Evolutionary conservation across 371 early-diverging fungal species (phyloP).

Genomic region (Lichtheimia hyalospora): DNA sequence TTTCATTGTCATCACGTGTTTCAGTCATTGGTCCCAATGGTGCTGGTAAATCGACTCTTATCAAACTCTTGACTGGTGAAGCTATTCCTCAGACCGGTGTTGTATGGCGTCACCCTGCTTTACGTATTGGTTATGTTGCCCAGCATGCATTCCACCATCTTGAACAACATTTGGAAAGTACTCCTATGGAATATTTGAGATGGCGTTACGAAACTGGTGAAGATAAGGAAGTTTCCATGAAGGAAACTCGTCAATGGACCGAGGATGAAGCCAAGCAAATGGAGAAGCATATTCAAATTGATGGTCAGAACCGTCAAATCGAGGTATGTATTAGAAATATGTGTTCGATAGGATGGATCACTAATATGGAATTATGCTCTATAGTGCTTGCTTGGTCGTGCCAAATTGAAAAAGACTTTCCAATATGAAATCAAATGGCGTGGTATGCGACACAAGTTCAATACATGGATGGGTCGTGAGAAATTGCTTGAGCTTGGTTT

Average conservation of each 20-base stretch:
- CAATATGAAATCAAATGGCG: conserved; percentile 85
- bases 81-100: conserved; percentile 61
- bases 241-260: conserved; percentile 69
- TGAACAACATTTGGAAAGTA: conserved; percentile 78
- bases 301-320: conserved; percentile 58
- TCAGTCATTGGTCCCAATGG: conserved; percentile 82
- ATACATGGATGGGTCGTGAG: conserved; percentile 75
- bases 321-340: conserved; percentile 33
- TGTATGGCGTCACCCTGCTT: conserved; percentile 73
- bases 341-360: background rate
- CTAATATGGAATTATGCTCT: background rate
- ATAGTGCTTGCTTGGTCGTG: conserved; percentile 64
- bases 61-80: conserved; percentile 81
- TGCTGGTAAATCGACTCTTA: conserved; percentile 87
- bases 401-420: conserved; percentile 80
- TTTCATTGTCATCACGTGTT: conserved; percentile 77
- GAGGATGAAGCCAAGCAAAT: conserved; percentile 69
- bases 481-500: conserved; percentile 72
- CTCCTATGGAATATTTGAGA: conserved; percentile 79
- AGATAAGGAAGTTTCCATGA: conserved; percentile 77
- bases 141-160: conserved; percentile 91
- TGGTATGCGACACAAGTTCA: conserved; percentile 64
- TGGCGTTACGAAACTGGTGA: conserved; percentile 84
- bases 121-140: conserved; percentile 85
- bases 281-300: conserved; percentile 56